phyloP scores from a whole-genome alignment of 2,329 filamentous ascomycete genomes.

The Fusarium succisae region DNA sequence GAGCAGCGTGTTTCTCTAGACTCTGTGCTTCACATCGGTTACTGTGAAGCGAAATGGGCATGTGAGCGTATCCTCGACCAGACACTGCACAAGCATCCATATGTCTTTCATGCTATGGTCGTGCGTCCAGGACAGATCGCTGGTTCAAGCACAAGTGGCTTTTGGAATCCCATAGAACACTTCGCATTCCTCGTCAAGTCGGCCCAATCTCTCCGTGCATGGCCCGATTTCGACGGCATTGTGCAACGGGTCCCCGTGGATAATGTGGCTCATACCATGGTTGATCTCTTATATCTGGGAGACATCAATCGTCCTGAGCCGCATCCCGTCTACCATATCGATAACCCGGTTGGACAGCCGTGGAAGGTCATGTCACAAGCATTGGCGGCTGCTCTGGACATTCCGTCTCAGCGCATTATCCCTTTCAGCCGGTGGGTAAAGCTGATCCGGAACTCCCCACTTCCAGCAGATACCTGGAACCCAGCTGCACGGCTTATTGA shows the following conservation, averaged over 20 bases:
- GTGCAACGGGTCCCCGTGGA: slow-evolving; percentile 60
- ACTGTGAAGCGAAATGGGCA: too few relatives aligned
- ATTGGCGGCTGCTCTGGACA: not conserved
- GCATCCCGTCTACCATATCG: slow-evolving; percentile 36
- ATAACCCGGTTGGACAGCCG: slow-evolving; percentile 33
- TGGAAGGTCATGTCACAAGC: slow-evolving; percentile 21
- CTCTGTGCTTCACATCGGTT: too few relatives aligned
- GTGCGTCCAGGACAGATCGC: slow-evolving; percentile 63
- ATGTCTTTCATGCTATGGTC: slow-evolving; percentile 54
- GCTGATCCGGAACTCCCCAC: not conserved
- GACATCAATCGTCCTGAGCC: not conserved
- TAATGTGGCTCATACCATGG: slow-evolving; percentile 15
- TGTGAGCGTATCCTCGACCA: too few relatives aligned
- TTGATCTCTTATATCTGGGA: slow-evolving; percentile 10
- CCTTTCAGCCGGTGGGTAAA: not conserved
- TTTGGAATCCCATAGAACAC: slow-evolving; percentile 65
- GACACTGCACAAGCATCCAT: slow-evolving; percentile 37
- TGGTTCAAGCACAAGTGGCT: slow-evolving; percentile 58
- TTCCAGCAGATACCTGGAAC: not conserved
- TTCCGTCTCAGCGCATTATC: not conserved
- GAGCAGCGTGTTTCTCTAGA: too few relatives aligned
- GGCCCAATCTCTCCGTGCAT: slow-evolving; percentile 53
- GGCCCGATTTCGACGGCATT: slow-evolving; percentile 53
- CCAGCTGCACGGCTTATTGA: not conserved
- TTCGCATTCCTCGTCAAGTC: slow-evolving; percentile 61